These are phyloP conservation scores for Berberis vulgaris DNA, from an alignment of 164 flowering plant genomes.

Conservation along the genomic window DNA sequence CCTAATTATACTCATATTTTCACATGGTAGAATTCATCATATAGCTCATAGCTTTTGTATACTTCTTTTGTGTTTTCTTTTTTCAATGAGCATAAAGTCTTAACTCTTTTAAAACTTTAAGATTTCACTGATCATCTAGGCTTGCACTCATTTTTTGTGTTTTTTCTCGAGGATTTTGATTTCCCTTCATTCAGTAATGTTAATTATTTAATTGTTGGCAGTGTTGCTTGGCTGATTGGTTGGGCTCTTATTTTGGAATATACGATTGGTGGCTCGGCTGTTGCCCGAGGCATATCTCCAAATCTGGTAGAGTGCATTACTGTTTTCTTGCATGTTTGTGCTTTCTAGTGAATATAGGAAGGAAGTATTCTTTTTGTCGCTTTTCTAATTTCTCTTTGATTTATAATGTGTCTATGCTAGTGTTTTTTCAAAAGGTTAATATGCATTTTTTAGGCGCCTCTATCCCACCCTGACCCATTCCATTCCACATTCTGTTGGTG, in stretches of 20 bases:
- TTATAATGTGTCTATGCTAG: too few species aligned
- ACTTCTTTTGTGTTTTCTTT: too few species aligned
- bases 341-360: too few species aligned
- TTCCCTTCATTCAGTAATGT: neutral
- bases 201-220: slow-evolving; percentile 19
- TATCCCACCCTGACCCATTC: too few species aligned
- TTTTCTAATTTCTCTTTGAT: too few species aligned
- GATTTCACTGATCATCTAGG: neutral
- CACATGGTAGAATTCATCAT: too few species aligned
- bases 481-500: too few species aligned
- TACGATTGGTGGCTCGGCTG: slow-evolving; percentile 89
- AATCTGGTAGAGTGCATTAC: slow-evolving; percentile 52
- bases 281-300: slow-evolving; percentile 96
- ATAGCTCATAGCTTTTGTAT: neutral
- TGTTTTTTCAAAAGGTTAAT: too few species aligned
- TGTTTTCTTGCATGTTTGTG: neutral
- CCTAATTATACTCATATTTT: neutral
- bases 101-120: too few species aligned
- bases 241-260: slow-evolving; percentile 96
- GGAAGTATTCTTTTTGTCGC: too few species aligned
- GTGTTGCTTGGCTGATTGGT: slow-evolving; percentile 95
- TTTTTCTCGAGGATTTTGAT: neutral
- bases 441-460: too few species aligned
- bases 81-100: neutral
- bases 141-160: too few species aligned